phyloP scores from a whole-genome alignment of 2,329 filamentous ascomycete species.

The Xylariaceae sp. region DNA sequence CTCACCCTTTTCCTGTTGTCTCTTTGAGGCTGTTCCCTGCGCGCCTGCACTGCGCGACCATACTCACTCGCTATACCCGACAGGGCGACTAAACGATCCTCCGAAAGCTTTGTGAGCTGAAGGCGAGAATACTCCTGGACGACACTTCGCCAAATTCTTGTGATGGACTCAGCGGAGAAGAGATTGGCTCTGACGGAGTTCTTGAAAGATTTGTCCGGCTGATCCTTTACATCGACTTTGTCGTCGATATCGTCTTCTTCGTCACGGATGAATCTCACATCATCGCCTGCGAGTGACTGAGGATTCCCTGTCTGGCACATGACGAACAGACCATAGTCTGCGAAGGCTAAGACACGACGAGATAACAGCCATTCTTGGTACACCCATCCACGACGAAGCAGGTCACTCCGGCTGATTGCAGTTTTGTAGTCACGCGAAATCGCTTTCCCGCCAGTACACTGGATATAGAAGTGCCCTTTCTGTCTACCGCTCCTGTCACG shows the following conservation, averaged over 20 bases:
- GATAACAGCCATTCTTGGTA: slow-evolving; percentile 13
- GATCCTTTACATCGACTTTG: slow-evolving; percentile 1
- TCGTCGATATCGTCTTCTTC: neutral
- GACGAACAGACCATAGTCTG: slow-evolving; percentile 5
- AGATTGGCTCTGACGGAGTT: neutral
- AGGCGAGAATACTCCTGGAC: slow-evolving; percentile 8
- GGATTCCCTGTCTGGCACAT: slow-evolving; percentile 4
- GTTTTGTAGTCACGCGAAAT: slow-evolving; percentile 6
- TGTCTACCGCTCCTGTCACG: slow-evolving; percentile 2
- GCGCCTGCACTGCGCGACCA: neutral
- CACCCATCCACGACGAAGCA: slow-evolving; percentile 10
- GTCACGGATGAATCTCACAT: neutral
- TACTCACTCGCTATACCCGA: slow-evolving; percentile 10
- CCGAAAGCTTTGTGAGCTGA: slow-evolving; percentile 5
- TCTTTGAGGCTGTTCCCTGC: neutral
- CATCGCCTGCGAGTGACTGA: neutral
- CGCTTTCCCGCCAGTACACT: neutral
- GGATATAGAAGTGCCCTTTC: slow-evolving; percentile 9
- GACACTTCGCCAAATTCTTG: slow-evolving; percentile 1
- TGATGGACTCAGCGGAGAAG: neutral
- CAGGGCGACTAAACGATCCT: slow-evolving; percentile 10
- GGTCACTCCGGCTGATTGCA: slow-evolving; percentile 1
- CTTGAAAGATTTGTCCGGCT: slow-evolving; percentile 7
- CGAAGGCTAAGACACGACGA: slow-evolving; percentile 8
- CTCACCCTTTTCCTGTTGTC: no score